phyloP scores from a whole-genome alignment of 2,329 filamentous ascomycete genomes.

The Aspergillus fructus region DNA sequence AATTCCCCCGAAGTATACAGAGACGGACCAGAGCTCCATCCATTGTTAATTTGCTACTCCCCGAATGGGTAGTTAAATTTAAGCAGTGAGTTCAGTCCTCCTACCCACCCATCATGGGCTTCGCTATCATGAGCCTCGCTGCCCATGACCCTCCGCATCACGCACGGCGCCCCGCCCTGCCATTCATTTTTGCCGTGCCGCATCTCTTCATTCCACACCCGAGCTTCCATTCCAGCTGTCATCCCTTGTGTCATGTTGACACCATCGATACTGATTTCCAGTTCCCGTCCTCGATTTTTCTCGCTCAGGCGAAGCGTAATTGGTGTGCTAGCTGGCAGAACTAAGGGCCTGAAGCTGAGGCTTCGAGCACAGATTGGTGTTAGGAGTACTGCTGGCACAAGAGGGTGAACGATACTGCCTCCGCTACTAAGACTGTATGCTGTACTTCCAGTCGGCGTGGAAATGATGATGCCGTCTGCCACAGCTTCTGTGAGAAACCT shows the following conservation, averaged over 20 bases:
- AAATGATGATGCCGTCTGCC: slow-evolving; percentile 91
- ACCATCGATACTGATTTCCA: slow-evolving; percentile 79
- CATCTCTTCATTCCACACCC: slow-evolving; percentile 84
- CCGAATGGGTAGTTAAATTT: slow-evolving; percentile 99
- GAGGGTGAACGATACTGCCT: slow-evolving; percentile 88
- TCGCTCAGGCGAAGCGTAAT: slow-evolving; percentile 79
- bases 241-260: slow-evolving; percentile 65
- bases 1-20: not conserved
- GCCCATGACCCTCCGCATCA: slow-evolving; percentile 66
- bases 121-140: slow-evolving; percentile 64
- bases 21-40: not conserved
- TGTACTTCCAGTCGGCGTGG: slow-evolving; percentile 90
- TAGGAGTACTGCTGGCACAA: slow-evolving; percentile 82
- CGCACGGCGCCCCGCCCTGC: slow-evolving; percentile 85
- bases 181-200: slow-evolving; percentile 52
- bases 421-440: slow-evolving; percentile 93
- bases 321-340: slow-evolving; percentile 81
- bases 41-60: slow-evolving; percentile 44
- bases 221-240: slow-evolving; percentile 75
- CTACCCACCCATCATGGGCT: slow-evolving; percentile 91
- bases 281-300: slow-evolving; percentile 72
- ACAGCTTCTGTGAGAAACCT: slow-evolving; percentile 91
- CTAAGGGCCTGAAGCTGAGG: slow-evolving; percentile 85
- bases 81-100: slow-evolving; percentile 83
- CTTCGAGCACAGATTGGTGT: slow-evolving; percentile 94